Evolutionary conservation across 352 stramenopile genomes (phyloP).

Genomic region (Pythium biforme): DNA sequence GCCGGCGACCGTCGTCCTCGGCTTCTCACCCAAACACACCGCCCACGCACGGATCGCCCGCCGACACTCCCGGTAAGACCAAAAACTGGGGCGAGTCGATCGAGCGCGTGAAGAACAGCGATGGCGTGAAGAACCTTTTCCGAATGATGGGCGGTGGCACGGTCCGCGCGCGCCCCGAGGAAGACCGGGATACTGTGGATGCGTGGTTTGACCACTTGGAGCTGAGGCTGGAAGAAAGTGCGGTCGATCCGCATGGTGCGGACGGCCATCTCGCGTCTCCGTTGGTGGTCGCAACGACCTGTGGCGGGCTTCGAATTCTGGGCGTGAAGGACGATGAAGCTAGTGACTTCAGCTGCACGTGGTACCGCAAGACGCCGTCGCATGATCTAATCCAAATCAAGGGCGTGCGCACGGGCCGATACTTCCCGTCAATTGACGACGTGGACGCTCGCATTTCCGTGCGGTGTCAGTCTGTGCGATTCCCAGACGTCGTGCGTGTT

Average conservation of each 20-base stretch:
- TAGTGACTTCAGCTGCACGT: conserved; percentile 58
- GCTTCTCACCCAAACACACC: conserved; percentile 9
- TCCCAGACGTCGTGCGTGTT: conserved; percentile 51
- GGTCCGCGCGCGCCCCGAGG: conserved; percentile 38
- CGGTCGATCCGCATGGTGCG: conserved; percentile 1
- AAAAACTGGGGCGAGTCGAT: conserved; percentile 43
- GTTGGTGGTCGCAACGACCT: conserved; percentile 41
- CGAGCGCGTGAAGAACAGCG: conserved; percentile 64
- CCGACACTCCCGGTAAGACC: conserved; percentile 32
- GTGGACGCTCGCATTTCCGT: conserved; percentile 54
- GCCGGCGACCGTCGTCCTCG: conserved; percentile 5
- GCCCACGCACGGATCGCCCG: conserved; percentile 20
- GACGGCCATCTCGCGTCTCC: conserved; percentile 40
- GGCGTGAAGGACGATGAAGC: conserved; percentile 61
- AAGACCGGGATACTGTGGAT: conserved; percentile 58
- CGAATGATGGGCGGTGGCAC: conserved; percentile 58
- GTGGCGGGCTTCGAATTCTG: conserved; percentile 44
- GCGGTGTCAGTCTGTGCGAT: conserved; percentile 65
- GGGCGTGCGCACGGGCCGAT: conserved; percentile 46
- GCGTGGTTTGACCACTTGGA: conserved; percentile 59
- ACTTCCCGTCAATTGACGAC: conserved; percentile 74
- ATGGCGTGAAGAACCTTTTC: conserved; percentile 75
- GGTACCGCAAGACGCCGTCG: conserved; percentile 60
- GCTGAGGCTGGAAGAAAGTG: conserved; percentile 48
- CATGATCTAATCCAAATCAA: conserved; percentile 72